phyloP scores from a whole-genome alignment of 2,329 filamentous ascomycete genomes.

The Talaromyces amestolkiae region DNA sequence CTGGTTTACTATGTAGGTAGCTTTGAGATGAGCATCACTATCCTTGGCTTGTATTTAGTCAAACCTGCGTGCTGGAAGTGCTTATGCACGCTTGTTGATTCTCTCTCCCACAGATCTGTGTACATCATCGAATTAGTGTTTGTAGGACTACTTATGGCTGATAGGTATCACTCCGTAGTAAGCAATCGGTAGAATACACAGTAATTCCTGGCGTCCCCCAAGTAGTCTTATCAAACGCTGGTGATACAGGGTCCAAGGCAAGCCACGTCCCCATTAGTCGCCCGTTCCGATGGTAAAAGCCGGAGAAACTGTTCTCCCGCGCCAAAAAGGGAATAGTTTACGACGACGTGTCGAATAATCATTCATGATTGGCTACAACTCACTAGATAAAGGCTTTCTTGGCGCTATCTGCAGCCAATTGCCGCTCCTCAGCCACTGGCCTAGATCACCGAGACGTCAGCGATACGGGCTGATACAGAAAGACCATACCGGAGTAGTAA shows the following conservation, averaged over 20 bases:
- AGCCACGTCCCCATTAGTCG: not conserved
- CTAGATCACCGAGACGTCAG: constrained; percentile 12
- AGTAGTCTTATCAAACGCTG: not conserved
- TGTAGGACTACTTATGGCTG: too few species aligned
- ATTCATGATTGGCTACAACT: not conserved
- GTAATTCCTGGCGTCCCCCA: too few species aligned
- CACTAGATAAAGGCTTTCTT: not conserved
- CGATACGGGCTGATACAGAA: constrained; percentile 1
- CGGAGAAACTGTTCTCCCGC: not conserved
- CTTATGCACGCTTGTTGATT: too few species aligned
- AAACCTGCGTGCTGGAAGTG: too few species aligned
- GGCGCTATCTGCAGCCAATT: not conserved
- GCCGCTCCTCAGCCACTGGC: not conserved
- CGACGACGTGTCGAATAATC: not conserved
- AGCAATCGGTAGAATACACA: too few species aligned
- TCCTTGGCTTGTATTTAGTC: too few species aligned
- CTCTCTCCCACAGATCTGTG: too few species aligned
- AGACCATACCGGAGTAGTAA: not conserved
- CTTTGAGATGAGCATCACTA: too few species aligned
- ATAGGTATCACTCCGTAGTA: too few species aligned
- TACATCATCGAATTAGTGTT: too few species aligned
- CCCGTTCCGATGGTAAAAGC: not conserved
- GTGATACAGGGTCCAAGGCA: not conserved
- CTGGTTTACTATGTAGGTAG: too few species aligned
- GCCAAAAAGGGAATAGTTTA: not conserved